These are phyloP conservation scores for Actinomortierella ambigua DNA, from an alignment of 371 early-diverging fungal species.

Conservation along the genomic window DNA sequence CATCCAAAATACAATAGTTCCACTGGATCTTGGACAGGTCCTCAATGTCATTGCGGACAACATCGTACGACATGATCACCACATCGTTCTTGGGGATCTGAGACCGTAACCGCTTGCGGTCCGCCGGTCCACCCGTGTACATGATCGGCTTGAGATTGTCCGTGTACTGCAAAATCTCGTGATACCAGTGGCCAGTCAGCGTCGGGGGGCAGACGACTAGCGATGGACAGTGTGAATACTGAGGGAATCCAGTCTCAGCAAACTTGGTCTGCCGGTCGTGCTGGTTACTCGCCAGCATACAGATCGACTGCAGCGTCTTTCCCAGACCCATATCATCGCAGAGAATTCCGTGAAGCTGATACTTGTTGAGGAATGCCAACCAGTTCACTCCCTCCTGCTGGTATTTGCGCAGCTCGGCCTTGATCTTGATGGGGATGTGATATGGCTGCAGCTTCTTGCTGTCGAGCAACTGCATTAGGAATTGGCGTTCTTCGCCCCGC, in stretches of 20 bases:
- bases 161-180: conserved; percentile 90
- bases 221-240: conserved; percentile 74
- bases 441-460: conserved; percentile 85
- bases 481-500: conserved; percentile 85
- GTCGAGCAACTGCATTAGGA: conserved; percentile 92
- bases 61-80: conserved; percentile 96
- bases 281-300: conserved; percentile 93
- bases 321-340: conserved; percentile 99
- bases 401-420: conserved; percentile 92
- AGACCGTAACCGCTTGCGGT: conserved; percentile 72
- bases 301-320: conserved; percentile 98
- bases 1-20: conserved; percentile 99
- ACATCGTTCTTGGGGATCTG: conserved; percentile 69
- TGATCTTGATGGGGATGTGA: conserved; percentile 87
- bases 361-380: conserved; percentile 96
- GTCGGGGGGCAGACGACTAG: conserved; percentile 98
- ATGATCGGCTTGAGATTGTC: conserved; percentile 79
- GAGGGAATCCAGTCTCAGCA: conserved; percentile 67
- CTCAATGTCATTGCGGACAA: conserved; percentile 95
- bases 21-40: conserved; percentile 73
- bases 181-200: conserved; percentile 97
- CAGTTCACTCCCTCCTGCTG: conserved; percentile 98
- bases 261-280: conserved; percentile 65
- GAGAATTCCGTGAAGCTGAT: conserved; percentile 96
- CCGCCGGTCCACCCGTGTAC: conserved; percentile 84